A percentile compares a stretch with the other conserved stretches of the same genome.
phyloP scores from a whole-genome alignment of 2,329 filamentous ascomycete genomes.

The Alternaria arborescens region DNA sequence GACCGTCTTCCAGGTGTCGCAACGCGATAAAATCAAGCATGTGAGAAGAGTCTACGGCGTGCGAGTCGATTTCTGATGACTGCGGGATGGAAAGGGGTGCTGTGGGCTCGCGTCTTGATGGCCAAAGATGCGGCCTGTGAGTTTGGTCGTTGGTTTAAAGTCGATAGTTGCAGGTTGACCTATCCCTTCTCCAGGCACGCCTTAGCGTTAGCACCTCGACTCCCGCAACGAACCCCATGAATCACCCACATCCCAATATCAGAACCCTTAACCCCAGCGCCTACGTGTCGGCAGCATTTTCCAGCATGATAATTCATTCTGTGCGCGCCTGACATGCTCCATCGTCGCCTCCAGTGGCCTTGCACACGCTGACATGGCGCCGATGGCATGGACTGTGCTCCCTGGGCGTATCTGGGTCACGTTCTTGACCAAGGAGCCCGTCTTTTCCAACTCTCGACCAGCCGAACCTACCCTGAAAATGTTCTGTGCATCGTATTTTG shows the following conservation, averaged over 20 bases:
- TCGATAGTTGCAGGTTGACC: conserved; percentile 15
- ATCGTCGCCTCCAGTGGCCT: neutral
- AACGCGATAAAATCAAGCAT: conserved; percentile 50
- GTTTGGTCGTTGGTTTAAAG: conserved; percentile 20
- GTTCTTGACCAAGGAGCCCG: neutral
- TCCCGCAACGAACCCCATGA: conserved; percentile 16
- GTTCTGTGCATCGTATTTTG: neutral
- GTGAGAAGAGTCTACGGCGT: conserved; percentile 45
- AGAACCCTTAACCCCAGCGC: conserved; percentile 1
- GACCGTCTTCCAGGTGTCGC: conserved; percentile 53
- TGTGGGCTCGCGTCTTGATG: conserved; percentile 45
- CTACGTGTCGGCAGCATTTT: neutral
- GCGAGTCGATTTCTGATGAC: conserved; percentile 39
- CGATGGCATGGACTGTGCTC: neutral
- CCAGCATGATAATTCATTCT: neutral
- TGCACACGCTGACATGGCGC: neutral
- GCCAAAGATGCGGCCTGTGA: conserved; percentile 39
- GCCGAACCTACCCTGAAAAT: neutral
- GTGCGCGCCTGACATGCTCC: neutral
- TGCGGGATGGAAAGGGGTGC: conserved; percentile 46
- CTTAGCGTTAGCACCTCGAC: conserved; percentile 18
- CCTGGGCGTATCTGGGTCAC: neutral
- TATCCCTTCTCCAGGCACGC: conserved; percentile 18
- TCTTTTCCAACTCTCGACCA: neutral
- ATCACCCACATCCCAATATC: conserved; percentile 16